A percentile compares a stretch with the other conserved stretches of the same genome.
These are phyloP conservation scores for Mycena filopes DNA, from an alignment of 768 basidiomycete species.

Conservation along the genomic window DNA sequence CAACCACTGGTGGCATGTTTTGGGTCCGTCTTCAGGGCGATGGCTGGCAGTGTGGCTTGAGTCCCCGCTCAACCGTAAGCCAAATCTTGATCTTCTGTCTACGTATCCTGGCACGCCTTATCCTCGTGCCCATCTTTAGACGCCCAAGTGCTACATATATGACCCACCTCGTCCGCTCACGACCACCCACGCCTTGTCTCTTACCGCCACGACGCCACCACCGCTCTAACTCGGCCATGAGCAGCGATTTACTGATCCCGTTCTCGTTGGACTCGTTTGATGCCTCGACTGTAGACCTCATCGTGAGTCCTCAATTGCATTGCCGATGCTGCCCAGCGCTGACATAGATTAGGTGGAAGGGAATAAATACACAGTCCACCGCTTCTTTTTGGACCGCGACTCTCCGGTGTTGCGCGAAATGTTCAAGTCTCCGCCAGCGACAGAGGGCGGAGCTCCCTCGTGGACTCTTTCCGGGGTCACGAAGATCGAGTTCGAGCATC, in stretches of 20 bases:
- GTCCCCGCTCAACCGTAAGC: too few species aligned
- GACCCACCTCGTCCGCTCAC: neutral
- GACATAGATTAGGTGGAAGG: slow-evolving; percentile 13
- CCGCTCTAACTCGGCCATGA: too few species aligned
- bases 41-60: too few species aligned
- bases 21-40: too few species aligned
- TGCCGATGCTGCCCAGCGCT: neutral
- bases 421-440: neutral
- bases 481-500: slow-evolving; percentile 19
- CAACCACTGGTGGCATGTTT: too few species aligned
- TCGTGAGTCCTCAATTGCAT: neutral
- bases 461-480: slow-evolving; percentile 11
- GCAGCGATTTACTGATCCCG: neutral
- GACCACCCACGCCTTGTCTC: neutral
- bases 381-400: slow-evolving; percentile 10
- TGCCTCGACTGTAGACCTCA: neutral
- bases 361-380: slow-evolving; percentile 5
- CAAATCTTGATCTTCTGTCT: too few species aligned
- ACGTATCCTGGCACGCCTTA: too few species aligned
- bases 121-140: too few species aligned
- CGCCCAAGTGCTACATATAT: too few species aligned
- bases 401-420: slow-evolving; percentile 22
- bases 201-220: neutral
- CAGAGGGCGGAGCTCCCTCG: neutral
- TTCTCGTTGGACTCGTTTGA: slow-evolving; percentile 19